Conservation (phyloP, 768 basidiomycete genomes). For the Neoboletus brunneissimus region DNA sequence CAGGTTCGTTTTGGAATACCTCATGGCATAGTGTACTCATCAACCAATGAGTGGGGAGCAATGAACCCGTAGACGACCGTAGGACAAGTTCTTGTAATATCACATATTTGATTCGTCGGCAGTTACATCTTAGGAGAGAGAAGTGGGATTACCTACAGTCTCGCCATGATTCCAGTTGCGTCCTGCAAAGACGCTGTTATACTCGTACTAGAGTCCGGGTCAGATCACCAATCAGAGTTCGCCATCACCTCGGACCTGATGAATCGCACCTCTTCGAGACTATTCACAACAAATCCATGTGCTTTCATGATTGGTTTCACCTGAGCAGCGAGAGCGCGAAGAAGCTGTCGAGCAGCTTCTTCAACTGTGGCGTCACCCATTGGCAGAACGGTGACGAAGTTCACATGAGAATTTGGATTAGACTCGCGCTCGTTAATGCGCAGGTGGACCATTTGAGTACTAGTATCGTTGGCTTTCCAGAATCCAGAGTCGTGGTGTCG, state of each 20-base stretch:
- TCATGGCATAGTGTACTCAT: constrained; percentile 84
- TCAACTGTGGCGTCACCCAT: constrained; percentile 39
- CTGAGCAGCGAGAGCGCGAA: constrained; percentile 80
- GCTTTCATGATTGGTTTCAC: constrained; percentile 80
- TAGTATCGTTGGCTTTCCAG: background rate
- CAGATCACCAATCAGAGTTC: background rate
- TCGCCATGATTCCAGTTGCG: constrained; percentile 87
- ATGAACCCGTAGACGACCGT: constrained; percentile 55
- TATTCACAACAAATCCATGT: constrained; percentile 73
- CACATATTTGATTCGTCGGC: background rate
- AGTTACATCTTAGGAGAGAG: background rate
- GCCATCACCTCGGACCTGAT: background rate
- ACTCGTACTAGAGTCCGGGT: constrained; percentile 56
- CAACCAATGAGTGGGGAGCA: constrained; percentile 62
- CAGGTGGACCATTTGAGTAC: constrained; percentile 62
- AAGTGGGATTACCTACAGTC: constrained; percentile 54
- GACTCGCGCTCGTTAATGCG: constrained; percentile 65
- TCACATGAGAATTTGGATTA: constrained; percentile 75
- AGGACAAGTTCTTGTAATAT: constrained; percentile 64
- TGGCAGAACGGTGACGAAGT: constrained; percentile 68
- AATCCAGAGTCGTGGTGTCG: background rate
- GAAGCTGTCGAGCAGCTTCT: constrained; percentile 66
- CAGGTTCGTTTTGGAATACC: constrained; percentile 39
- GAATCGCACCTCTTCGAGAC: constrained; percentile 71
- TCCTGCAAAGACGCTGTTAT: constrained; percentile 74